phyloP scores from a whole-genome alignment of 2,329 filamentous ascomycete species.

The Domatiomyces catenatus region DNA sequence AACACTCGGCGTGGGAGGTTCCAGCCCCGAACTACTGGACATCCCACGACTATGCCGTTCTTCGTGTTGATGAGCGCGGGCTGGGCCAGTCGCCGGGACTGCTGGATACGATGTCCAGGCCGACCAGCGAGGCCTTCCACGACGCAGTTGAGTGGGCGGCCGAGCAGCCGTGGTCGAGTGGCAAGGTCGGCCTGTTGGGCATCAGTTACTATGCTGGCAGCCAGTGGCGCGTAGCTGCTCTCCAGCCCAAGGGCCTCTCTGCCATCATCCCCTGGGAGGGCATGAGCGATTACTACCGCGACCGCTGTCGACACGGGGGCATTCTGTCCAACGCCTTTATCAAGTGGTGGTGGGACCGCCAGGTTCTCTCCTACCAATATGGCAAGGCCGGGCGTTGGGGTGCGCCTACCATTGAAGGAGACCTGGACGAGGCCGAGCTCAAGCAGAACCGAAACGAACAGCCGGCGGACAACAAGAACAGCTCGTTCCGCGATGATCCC shows the following conservation, averaged over 20 bases:
- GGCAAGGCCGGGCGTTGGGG: constrained; percentile 42
- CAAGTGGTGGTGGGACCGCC: constrained; percentile 32
- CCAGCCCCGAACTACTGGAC: constrained; percentile 45
- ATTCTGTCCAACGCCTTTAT: constrained; percentile 46
- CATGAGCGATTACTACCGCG: constrained; percentile 42
- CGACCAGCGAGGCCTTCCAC: constrained; percentile 37
- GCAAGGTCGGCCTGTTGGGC: constrained; percentile 36
- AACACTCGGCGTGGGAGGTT: constrained; percentile 44
- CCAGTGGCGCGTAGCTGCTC: constrained; percentile 40
- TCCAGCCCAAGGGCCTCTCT: constrained; percentile 35
- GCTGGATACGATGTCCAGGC: constrained; percentile 38
- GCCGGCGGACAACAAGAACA: constrained; percentile 30
- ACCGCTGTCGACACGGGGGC: constrained; percentile 45
- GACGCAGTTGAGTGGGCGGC: constrained; percentile 39
- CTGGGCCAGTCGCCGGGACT: constrained; percentile 37
- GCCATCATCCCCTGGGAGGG: constrained; percentile 42
- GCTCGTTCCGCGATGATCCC: constrained; percentile 44
- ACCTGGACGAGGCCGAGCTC: constrained; percentile 23
- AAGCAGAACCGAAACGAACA: constrained; percentile 25
- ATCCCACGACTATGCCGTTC: constrained; percentile 37
- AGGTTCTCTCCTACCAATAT: constrained; percentile 51
- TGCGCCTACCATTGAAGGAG: constrained; percentile 27
- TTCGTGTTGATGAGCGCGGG: constrained; percentile 40
- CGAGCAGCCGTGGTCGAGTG: constrained; percentile 35
- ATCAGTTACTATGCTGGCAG: constrained; percentile 40